Percentiles rank a stretch among this genome's conserved stretches.
Conservation (phyloP, 2,329 filamentous ascomycete genomes). For the Claviceps sp. region DNA sequence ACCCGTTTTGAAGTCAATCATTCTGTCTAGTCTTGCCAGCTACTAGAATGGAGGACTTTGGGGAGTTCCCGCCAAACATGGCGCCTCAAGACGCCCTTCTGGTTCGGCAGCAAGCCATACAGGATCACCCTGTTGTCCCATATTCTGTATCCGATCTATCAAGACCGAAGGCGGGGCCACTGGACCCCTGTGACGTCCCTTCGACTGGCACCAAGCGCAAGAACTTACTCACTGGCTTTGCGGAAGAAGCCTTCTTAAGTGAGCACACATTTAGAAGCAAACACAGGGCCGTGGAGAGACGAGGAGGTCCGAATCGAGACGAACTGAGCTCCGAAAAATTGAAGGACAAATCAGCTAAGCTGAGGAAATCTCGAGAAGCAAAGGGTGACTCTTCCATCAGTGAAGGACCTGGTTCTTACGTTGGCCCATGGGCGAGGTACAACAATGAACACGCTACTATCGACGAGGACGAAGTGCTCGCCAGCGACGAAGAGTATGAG, state of each 20-base stretch:
- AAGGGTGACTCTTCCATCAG: constrained; percentile 77
- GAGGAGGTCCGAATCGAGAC: constrained; percentile 42
- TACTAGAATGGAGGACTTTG: constrained; percentile 43
- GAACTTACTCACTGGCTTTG: constrained; percentile 72
- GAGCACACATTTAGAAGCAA: constrained; percentile 82
- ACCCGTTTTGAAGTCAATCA: neutral
- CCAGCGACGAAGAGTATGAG: constrained; percentile 67
- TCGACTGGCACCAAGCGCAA: constrained; percentile 55
- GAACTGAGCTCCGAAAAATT: constrained; percentile 39
- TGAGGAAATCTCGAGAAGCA: constrained; percentile 64
- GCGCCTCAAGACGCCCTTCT: constrained; percentile 50
- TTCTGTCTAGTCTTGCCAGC: neutral
- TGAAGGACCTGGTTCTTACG: constrained; percentile 77
- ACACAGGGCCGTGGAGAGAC: constrained; percentile 69
- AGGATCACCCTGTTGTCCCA: constrained; percentile 46
- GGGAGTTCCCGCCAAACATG: constrained; percentile 54
- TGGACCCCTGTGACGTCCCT: constrained; percentile 61
- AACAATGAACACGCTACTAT: constrained; percentile 61
- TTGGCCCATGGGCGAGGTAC: constrained; percentile 91
- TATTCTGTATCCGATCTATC: constrained; percentile 63
- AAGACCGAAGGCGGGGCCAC: constrained; percentile 51
- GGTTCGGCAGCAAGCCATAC: constrained; percentile 38
- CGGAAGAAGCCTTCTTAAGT: constrained; percentile 78
- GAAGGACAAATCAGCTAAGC: constrained; percentile 57
- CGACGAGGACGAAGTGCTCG: constrained; percentile 60